Conservation (phyloP, 345 rosid genomes). For the Psidium friedrichsthalianum region DNA sequence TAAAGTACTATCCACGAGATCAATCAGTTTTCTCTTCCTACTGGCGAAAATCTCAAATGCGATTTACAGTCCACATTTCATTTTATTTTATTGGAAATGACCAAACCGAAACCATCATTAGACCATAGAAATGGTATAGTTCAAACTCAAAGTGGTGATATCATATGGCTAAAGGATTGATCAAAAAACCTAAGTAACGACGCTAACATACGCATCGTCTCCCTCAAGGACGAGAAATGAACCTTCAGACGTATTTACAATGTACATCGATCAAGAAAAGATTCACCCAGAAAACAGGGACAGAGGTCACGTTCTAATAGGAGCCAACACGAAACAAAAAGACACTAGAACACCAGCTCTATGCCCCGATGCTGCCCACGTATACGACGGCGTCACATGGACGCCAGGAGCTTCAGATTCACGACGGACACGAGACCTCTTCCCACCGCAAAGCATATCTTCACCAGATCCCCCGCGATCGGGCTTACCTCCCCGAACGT, state of each 20-base stretch:
- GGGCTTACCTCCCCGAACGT: conserved; percentile 46
- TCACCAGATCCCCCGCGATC: conserved; percentile 58
- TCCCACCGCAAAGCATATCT: conserved; percentile 68
- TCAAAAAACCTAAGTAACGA: not conserved
- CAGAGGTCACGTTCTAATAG: not conserved
- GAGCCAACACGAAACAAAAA: not conserved
- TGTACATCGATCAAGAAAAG: not conserved
- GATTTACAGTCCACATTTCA: not conserved
- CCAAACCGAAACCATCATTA: not conserved
- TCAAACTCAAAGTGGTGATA: not conserved
- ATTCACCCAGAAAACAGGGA: not conserved
- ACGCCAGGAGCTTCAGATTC: conserved; percentile 52
- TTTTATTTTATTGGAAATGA: too few species aligned
- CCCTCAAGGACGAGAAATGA: not conserved
- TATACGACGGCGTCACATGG: not conserved
- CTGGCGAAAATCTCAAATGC: not conserved
- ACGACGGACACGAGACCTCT: conserved; percentile 46
- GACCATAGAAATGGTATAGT: not conserved
- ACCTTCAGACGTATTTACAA: not conserved
- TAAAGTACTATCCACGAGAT: not conserved
- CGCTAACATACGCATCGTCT: not conserved
- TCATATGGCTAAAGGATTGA: not conserved
- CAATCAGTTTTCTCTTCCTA: not conserved
- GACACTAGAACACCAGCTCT: not conserved
- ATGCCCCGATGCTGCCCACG: not conserved